These are phyloP conservation scores for Jatropha curcas DNA, from an alignment of 345 rosid species.

Conservation along the genomic window DNA sequence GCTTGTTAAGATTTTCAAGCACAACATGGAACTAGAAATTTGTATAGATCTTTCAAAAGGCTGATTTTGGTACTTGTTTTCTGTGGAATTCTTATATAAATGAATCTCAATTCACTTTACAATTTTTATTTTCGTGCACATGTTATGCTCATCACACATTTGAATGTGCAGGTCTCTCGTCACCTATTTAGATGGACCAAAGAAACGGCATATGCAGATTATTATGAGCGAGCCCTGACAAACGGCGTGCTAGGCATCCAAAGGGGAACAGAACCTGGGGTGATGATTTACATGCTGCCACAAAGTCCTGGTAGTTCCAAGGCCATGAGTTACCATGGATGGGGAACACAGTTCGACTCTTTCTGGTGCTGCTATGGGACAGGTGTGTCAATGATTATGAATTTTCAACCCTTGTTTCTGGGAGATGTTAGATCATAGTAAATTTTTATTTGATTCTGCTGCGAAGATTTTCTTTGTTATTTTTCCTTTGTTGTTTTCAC, in stretches of 20 bases:
- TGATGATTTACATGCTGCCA: constrained; percentile 98
- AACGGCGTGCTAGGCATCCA: constrained; percentile 91
- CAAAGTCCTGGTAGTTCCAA: constrained; percentile 70
- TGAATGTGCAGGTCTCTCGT: constrained; percentile 67
- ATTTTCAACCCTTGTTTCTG: background rate
- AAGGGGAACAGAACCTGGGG: constrained; percentile 86
- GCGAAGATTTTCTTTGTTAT: background rate
- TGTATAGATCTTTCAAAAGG: background rate
- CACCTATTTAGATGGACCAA: constrained; percentile 90
- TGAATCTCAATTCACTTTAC: background rate
- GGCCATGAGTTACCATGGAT: constrained; percentile 68
- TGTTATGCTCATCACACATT: background rate
- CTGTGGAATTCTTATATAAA: background rate
- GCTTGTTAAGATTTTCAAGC: background rate
- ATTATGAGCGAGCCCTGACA: constrained; percentile 86
- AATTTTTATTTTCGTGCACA: background rate
- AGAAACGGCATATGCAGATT: constrained; percentile 85
- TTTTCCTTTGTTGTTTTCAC: background rate
- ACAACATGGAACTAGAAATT: background rate
- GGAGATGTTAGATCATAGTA: background rate
- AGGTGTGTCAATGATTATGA: constrained; percentile 42
- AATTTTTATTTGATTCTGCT: background rate
- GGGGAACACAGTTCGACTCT: constrained; percentile 72
- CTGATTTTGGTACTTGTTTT: background rate
- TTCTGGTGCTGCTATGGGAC: constrained; percentile 99